Evolutionary conservation across 768 basidiomycete genomes (phyloP).

Genomic region (Mycena floridula): DNA sequence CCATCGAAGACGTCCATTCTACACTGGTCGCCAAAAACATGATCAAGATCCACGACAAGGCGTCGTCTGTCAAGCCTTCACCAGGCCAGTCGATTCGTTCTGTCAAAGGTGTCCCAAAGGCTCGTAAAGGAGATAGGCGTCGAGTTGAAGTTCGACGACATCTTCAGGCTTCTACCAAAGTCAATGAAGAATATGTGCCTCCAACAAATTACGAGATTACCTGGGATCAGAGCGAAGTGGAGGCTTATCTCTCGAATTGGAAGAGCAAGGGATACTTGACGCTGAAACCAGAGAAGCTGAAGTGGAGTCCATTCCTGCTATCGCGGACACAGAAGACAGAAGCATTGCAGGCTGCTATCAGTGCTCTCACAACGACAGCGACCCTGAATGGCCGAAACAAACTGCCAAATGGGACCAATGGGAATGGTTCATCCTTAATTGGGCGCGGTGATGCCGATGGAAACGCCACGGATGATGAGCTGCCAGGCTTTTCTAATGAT

Average conservation of each 20-base stretch:
- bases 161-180: constrained; percentile 44
- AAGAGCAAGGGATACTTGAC: constrained; percentile 73
- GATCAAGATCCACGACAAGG: constrained; percentile 49
- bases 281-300: constrained; percentile 77
- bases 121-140: constrained; percentile 19
- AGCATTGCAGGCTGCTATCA: constrained; percentile 10
- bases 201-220: constrained; percentile 68
- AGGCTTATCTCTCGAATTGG: constrained; percentile 61
- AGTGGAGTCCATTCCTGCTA: constrained; percentile 91
- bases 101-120: constrained; percentile 61
- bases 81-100: constrained; percentile 78
- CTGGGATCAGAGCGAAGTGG: constrained; percentile 66
- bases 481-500: neutral
- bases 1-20: constrained; percentile 77
- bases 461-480: neutral
- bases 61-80: constrained; percentile 47
- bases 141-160: constrained; percentile 61
- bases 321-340: constrained; percentile 29
- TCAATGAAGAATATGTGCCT: constrained; percentile 41
- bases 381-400: neutral
- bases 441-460: neutral
- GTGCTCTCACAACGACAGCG: neutral
- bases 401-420: too few relatives aligned
- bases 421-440: too few relatives aligned
- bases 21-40: constrained; percentile 70